Evolutionary conservation across 192 early-diverging fungal species (phyloP).

Genomic region (Thamnidium elegans): DNA sequence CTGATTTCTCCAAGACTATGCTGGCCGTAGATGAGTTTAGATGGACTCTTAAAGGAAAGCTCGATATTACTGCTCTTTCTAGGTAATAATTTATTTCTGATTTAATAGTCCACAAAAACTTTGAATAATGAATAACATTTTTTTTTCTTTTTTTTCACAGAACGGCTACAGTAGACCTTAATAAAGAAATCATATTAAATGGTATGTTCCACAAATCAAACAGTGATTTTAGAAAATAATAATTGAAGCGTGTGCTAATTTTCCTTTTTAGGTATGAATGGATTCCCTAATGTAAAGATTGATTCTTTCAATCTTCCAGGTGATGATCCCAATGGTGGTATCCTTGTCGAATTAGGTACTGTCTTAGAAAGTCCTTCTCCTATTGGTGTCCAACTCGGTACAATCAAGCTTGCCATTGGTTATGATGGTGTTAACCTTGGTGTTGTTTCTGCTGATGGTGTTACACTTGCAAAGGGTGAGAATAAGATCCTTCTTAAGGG

Average conservation of each 20-base stretch:
- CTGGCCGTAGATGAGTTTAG: constrained; percentile 37
- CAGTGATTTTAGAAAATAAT: neutral
- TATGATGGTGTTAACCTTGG: constrained; percentile 47
- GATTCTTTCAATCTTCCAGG: constrained; percentile 50
- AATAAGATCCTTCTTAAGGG: constrained; percentile 55
- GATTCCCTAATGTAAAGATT: constrained; percentile 51
- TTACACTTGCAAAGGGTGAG: constrained; percentile 36
- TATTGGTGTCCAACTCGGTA: constrained; percentile 55
- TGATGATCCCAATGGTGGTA: constrained; percentile 55
- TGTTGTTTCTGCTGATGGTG: constrained; percentile 41
- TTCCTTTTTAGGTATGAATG: constrained; percentile 45
- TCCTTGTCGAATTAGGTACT: constrained; percentile 51
- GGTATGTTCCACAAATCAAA: constrained; percentile 27
- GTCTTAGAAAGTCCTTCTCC: constrained; percentile 53
- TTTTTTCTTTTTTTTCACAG: constrained; percentile 15
- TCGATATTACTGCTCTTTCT: constrained; percentile 32
- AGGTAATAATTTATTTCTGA: constrained; percentile 3
- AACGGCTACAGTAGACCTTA: constrained; percentile 40
- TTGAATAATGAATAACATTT: neutral
- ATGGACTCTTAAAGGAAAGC: constrained; percentile 30
- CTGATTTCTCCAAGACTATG: constrained; percentile 49
- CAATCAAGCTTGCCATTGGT: constrained; percentile 48
- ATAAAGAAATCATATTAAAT: constrained; percentile 41
- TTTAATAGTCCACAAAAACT: neutral
- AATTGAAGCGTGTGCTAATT: neutral